A percentile compares a stretch with the other conserved stretches of the same genome.
Conservation (phyloP, 768 basidiomycete genomes). For the Royoungia palumana region DNA sequence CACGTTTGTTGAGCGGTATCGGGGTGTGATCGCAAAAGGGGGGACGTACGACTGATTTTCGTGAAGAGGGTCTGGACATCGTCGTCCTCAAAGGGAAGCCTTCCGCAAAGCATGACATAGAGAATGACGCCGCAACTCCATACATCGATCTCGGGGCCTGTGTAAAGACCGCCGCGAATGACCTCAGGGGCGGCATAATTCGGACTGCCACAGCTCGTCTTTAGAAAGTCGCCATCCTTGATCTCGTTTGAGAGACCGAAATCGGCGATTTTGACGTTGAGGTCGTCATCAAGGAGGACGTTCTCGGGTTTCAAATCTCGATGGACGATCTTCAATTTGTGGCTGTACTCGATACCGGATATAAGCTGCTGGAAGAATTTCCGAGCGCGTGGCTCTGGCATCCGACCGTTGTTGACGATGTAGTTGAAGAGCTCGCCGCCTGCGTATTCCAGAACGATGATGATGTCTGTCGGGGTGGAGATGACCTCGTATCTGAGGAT, state of each 20-base stretch:
- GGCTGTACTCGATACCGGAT: slow-evolving; percentile 95
- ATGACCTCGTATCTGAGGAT: slow-evolving; percentile 76
- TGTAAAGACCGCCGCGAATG: slow-evolving; percentile 91
- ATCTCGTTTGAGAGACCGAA: slow-evolving; percentile 96
- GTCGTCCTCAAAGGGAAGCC: slow-evolving; percentile 96
- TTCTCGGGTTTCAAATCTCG: slow-evolving; percentile 85
- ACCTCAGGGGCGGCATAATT: slow-evolving; percentile 99
- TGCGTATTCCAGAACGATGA: slow-evolving; percentile 93
- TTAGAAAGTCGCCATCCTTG: slow-evolving; percentile 93
- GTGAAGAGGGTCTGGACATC: slow-evolving; percentile 90
- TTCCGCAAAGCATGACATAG: slow-evolving; percentile 95
- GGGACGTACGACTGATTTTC: slow-evolving; percentile 80
- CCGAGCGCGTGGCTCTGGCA: slow-evolving; percentile 83
- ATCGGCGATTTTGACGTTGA: slow-evolving; percentile 31
- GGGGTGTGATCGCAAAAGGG: not conserved
- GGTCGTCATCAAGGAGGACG: slow-evolving; percentile 36
- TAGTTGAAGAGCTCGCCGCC: slow-evolving; percentile 98
- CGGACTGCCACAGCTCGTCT: slow-evolving; percentile 96
- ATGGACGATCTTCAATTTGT: slow-evolving; percentile 91
- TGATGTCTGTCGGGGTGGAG: slow-evolving; percentile 87
- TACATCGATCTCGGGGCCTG: slow-evolving; percentile 97
- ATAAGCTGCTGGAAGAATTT: slow-evolving; percentile 99
- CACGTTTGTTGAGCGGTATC: not conserved
- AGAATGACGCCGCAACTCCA: slow-evolving; percentile 99
- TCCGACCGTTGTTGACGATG: slow-evolving; percentile 90